phyloP scores from a whole-genome alignment of 495 filamentous ascomycete species.

The Penicillium diatomitis region DNA sequence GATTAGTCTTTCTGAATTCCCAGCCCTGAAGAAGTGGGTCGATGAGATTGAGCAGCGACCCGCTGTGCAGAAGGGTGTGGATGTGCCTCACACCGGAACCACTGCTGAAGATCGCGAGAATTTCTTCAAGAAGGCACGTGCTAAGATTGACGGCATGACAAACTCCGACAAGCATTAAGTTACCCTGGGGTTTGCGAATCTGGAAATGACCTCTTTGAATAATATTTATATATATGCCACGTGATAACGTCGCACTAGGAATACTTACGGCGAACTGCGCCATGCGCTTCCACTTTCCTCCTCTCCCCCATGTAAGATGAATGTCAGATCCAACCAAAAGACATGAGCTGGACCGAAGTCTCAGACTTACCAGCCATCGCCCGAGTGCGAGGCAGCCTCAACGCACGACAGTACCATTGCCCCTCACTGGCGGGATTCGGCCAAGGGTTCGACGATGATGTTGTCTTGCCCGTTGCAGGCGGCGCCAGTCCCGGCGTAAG shows the following conservation, averaged over 20 bases:
- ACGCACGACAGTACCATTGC: too few relatives aligned
- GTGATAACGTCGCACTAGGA: neutral
- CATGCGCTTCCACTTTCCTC: too few relatives aligned
- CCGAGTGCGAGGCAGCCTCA: too few relatives aligned
- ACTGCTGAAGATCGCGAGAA: conserved; percentile 22
- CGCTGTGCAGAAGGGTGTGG: conserved; percentile 23
- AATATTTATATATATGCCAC: neutral
- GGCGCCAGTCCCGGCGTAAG: too few relatives aligned
- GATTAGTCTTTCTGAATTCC: conserved; percentile 30
- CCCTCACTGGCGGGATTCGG: too few relatives aligned
- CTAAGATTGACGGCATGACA: conserved; percentile 19
- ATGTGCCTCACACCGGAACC: conserved; percentile 12
- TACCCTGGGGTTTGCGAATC: neutral
- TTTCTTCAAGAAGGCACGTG: conserved; percentile 19
- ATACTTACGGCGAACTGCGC: too few relatives aligned
- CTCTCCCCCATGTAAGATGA: too few relatives aligned
- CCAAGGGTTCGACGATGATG: too few relatives aligned
- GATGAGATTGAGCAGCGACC: conserved; percentile 21
- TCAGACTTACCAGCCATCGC: too few relatives aligned
- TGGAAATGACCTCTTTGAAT: too few relatives aligned
- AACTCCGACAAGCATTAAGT: conserved; percentile 23
- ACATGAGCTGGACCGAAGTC: too few relatives aligned
- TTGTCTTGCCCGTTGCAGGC: neutral
- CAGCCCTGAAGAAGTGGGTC: conserved; percentile 24
- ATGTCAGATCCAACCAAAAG: too few relatives aligned